Evolutionary conservation across 257 asterid genomes (phyloP), one percentile per base, ranked within the genome.

Genomic region (Marsdenia floribunda): DNA sequence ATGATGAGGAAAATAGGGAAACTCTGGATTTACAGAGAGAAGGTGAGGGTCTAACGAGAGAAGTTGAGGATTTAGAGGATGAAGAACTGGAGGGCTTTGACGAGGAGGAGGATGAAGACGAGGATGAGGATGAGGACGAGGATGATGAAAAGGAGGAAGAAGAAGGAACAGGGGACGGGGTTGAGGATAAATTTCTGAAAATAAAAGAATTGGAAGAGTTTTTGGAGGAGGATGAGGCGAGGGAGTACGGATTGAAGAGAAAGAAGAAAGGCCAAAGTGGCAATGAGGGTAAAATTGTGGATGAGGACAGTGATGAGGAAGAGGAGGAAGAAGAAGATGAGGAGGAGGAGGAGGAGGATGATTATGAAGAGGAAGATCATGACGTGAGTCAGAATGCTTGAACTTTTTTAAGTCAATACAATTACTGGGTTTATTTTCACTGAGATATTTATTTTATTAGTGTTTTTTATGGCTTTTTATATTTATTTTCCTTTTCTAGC

Each of bases 171-270:
- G 79, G 10, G 57, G 84, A 83, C 22, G 92, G 87, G 5, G 88
- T 91, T 64, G 98, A 93, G 71, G 98, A 92, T 77, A 79, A 77
- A 80, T 94, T 94, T 80, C 84, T 94, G 81, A 94, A 94, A 84
- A 88, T 90, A 68, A 84, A 89, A 42, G 97, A 94, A 81, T 75
- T 94, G 88, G 95, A 94, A 81, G 82, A 88, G 82, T 90, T 87
- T 70, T 63, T 94, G 82, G 83, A 79, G 67, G 88, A 81, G 42
- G 97, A 90, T 59, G 99, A 94, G 79, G 96, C 86, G 9, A 84
- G 87, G 78, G 97, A 90, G 78, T 94, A 89, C 79, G 97, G 97
- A 50, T 16, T 80, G 63, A 79, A 81, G 87, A 85, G 76, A 76
- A 86, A 83, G 70, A 84, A 82, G 77, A 85, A 21, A 65, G 84